Evolutionary conservation across 2,329 filamentous ascomycete species (phyloP).

Genomic region (Sporothrix pallida): DNA sequence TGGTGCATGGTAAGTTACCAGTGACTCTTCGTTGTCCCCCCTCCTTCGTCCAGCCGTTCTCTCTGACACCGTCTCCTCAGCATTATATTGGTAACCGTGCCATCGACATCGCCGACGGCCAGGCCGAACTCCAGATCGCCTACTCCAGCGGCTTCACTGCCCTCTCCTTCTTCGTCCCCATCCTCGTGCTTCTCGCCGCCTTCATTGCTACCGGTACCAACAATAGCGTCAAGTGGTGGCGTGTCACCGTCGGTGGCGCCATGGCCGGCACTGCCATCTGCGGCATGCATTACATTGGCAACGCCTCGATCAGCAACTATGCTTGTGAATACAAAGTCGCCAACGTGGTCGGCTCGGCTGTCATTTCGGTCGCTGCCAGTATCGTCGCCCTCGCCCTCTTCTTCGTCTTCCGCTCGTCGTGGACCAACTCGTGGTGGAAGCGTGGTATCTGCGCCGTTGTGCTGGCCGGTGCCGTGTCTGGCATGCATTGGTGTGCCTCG

Average conservation of each 20-base stretch:
- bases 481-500: conserved; percentile 86
- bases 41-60: background rate
- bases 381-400: conserved; percentile 74
- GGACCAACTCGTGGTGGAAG: conserved; percentile 82
- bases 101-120: conserved; percentile 70
- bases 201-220: conserved; percentile 73
- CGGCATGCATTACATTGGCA: conserved; percentile 89
- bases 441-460: conserved; percentile 68
- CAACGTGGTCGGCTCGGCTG: conserved; percentile 69
- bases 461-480: conserved; percentile 75
- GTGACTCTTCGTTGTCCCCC: conserved; percentile 34
- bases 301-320: conserved; percentile 82
- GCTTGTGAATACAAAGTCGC: conserved; percentile 62
- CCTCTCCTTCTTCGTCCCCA: conserved; percentile 79
- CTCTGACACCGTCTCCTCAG: conserved; percentile 49
- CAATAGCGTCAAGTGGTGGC: conserved; percentile 62
- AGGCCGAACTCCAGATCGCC: conserved; percentile 68
- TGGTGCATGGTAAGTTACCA: conserved; percentile 75
- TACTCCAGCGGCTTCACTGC: conserved; percentile 76
- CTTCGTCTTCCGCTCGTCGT: conserved; percentile 75
- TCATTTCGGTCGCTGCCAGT: conserved; percentile 76
- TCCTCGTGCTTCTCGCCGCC: conserved; percentile 73
- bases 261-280: conserved; percentile 77
- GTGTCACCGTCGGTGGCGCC: conserved; percentile 66
- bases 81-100: conserved; percentile 85